phyloP scores from a whole-genome alignment of 495 filamentous ascomycete genomes.

The Lasiosphaeria miniovina region DNA sequence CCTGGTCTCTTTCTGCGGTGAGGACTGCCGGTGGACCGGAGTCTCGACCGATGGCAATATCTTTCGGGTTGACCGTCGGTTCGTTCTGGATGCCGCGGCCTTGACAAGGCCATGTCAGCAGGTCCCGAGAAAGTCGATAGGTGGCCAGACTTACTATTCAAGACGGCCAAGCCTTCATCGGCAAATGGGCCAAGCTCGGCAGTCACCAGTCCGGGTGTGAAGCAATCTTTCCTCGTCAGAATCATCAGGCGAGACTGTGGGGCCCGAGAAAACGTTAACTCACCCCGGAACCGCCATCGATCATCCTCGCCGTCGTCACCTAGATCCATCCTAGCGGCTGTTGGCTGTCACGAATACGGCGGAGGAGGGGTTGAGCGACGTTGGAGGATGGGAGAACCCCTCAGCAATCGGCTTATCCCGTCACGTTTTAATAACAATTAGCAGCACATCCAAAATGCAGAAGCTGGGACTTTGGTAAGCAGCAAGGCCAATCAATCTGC shows the following conservation, averaged over 20 bases:
- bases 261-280: neutral
- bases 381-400: neutral
- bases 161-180: conserved; percentile 4
- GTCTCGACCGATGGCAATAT: neutral
- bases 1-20: neutral
- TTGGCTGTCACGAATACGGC: neutral
- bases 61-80: neutral
- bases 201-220: neutral
- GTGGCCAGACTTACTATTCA: neutral
- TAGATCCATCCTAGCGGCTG: conserved; percentile 1
- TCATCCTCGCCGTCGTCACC: conserved; percentile 2
- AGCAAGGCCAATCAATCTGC: neutral
- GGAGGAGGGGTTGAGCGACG: neutral
- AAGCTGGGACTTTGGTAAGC: neutral
- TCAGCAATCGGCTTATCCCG: neutral
- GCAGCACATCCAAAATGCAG: neutral
- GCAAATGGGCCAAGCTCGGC: conserved; percentile 7
- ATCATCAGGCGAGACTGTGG: neutral
- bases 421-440: neutral
- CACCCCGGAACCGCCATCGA: neutral
- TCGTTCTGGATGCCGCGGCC: neutral
- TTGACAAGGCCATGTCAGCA: neutral
- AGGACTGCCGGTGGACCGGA: neutral
- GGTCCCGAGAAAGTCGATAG: neutral
- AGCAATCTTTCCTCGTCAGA: conserved; percentile 3